Evolutionary conservation across 495 filamentous ascomycete species (phyloP).

Genomic region (Penicillium malachiteum): DNA sequence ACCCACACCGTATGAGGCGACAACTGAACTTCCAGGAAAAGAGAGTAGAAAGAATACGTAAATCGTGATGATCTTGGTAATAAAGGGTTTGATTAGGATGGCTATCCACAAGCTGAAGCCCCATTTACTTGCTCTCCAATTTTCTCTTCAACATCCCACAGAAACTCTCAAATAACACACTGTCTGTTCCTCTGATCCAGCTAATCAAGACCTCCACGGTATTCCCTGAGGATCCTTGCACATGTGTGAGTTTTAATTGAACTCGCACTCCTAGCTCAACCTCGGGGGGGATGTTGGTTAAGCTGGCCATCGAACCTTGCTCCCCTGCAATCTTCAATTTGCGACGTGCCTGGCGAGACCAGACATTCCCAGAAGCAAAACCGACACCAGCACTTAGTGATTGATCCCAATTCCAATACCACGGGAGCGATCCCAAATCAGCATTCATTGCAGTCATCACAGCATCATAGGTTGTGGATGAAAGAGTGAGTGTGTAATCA

Average conservation of each 20-base stretch:
- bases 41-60: background rate
- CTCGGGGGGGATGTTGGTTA: constrained; percentile 26
- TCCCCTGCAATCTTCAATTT: constrained; percentile 38
- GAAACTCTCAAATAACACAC: constrained; percentile 83
- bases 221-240: constrained; percentile 19
- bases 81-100: background rate
- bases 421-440: constrained; percentile 43
- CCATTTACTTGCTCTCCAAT: constrained; percentile 19
- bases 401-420: constrained; percentile 53
- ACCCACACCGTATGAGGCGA: background rate
- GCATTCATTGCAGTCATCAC: constrained; percentile 34
- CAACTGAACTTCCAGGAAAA: background rate
- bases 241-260: constrained; percentile 30
- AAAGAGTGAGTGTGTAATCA: constrained; percentile 51
- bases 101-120: background rate
- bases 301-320: constrained; percentile 14
- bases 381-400: constrained; percentile 48
- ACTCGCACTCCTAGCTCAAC: constrained; percentile 49
- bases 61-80: background rate
- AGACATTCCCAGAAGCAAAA: constrained; percentile 64
- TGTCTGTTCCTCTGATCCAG: constrained; percentile 77
- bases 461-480: constrained; percentile 24
- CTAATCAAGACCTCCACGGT: constrained; percentile 49
- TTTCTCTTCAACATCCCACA: constrained; percentile 72
- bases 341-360: constrained; percentile 65